Evolutionary conservation across 352 stramenopile genomes (phyloP), one percentile per base, ranked within the genome.

Genomic region (Thalassiosira exigua): DNA sequence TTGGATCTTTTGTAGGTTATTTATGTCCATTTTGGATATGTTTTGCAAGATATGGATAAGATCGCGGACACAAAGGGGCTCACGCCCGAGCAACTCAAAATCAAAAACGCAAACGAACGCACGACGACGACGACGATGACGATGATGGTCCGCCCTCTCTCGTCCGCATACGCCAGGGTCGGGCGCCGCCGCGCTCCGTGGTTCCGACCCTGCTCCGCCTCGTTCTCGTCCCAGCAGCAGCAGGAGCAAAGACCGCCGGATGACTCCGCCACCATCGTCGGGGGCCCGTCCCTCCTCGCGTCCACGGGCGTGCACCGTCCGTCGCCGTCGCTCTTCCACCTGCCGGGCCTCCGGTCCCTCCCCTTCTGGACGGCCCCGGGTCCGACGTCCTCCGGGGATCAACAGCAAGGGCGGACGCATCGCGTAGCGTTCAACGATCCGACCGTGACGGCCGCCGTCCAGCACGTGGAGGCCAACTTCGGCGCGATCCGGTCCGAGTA

Each of bases 361-460:
- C 88, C 88, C 0, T 92, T 94, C 70, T 94, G 88, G 88, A 94
- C 88, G 14, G 67, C 77, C 26, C 68, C 66, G 4, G 69, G 77
- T 26, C 32, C 52, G 5, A 19, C n/a, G 7, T 1, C 36, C 14
- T 44, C 36, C 36, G 36, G 14, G 7, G 7, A 14, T 44, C 36
- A 44, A 14, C 36, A 44, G 36, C 36, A 44, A 29, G 17, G 21
- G 19, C 53, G 56, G 4, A 24, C 41, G 44, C 51, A 71, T 32
- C 58, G 79, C 11, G 70, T 92, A 27, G 88, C 86, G 19, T 92
- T 90, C 69, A 82, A 90, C 52, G 88, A 93, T 79, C 84, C 86
- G 24, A 81, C 65, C 1, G 36, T 93, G 0, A 79, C 73, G 1
- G n/a, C 75, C 5, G 75, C 85, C 5, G 82, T 93, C 0, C 21